Base-by-base conservation (phyloP, 108 stramenopile species). In the Schizochytrium sp. region DNA sequence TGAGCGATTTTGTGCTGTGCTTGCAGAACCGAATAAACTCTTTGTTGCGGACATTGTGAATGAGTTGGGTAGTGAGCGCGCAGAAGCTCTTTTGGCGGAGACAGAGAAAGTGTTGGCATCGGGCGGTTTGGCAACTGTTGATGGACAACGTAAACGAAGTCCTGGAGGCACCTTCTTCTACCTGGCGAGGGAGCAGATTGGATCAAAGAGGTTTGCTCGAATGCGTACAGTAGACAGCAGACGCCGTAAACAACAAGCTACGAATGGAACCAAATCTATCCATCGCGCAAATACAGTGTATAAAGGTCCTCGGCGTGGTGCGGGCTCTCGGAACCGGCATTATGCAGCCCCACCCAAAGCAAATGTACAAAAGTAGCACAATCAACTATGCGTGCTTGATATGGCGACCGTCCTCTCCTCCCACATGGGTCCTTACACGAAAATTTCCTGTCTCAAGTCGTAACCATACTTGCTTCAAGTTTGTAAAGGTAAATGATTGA, bases 31-130 rank as follows among this genome's bases (percentile, higher is more conserved):
- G 19, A 69, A 69, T 44, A 38, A 7, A 7, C 64, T 69, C 64
- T 69, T 69, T 69, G 64, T 69, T 7, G 64, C 64, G 5, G 64
- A 69, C 64, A 69, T 69, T 69, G 64, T 69, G 64, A 38, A 44
- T 0, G 12, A 69, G 28, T 12, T 69, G 12, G 64, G 64, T 38
- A 44, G 7, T 13, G 28, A 7, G 28, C 0, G 10, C 5, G 7
- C 64, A 7, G 19, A 69, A 44, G 19, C 12, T 38, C 64, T 69
- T 69, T 44, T 69, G 12, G 12, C 10, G 0, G 44, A 15, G 15
- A 69, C 64, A 0, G 64, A 69, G 64, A 38, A 44, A 10, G 64
- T 15, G 7, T 8, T 69, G 42, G 64, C 64, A 8, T 12, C 64
- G 10, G 64, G 64, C 7, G 64, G 64, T 7, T 38, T 69, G 7